A percentile compares a stretch with the other conserved stretches of the same genome.
Evolutionary conservation across 2,329 filamentous ascomycete genomes (phyloP).

Genomic region (Hymenoscyphus albidus): DNA sequence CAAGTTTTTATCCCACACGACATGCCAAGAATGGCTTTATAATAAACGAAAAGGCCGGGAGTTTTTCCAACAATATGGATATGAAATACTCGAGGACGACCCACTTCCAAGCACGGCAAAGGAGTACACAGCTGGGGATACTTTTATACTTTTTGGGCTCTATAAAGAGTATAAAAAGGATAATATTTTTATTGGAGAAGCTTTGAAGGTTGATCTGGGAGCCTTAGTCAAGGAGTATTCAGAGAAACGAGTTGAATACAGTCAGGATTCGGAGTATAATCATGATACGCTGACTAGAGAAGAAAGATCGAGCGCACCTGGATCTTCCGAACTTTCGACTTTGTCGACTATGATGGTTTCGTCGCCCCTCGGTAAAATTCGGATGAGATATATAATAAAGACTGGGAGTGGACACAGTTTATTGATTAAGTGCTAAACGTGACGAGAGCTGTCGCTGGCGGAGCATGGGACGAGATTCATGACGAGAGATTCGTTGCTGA

Average conservation of each 20-base stretch:
- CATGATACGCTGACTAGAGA: neutral
- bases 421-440: neutral
- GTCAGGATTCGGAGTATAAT: neutral
- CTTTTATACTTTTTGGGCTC: neutral
- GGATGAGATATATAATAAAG: neutral
- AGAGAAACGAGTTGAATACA: neutral
- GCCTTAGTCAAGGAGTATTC: neutral
- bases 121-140: conserved; percentile 1
- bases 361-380: neutral
- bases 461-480: no score
- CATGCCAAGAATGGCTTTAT: neutral
- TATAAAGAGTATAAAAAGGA: neutral
- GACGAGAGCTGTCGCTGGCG: no score
- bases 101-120: neutral
- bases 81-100: neutral
- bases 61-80: neutral
- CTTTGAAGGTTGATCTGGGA: neutral
- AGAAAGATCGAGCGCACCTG: neutral
- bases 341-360: neutral
- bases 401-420: neutral
- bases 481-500: no score
- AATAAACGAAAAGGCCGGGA: neutral
- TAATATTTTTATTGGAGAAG: neutral
- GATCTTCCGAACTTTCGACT: neutral
- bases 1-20: neutral